Conservation (phyloP, 2,329 filamentous ascomycete species). For the Trichoderma harzianum region DNA sequence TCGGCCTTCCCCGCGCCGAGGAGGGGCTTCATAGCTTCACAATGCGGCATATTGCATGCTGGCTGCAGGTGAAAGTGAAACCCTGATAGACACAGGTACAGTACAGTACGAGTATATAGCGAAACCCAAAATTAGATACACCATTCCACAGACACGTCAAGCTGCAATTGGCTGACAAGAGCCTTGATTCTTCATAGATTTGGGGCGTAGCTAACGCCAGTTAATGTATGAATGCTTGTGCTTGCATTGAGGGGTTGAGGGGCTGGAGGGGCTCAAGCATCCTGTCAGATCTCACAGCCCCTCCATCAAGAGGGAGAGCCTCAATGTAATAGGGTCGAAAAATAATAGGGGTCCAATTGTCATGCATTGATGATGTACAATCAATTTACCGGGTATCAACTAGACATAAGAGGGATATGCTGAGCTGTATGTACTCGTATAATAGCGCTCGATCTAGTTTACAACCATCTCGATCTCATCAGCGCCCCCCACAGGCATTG, state of each 20-base stretch:
- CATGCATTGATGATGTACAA: not conserved
- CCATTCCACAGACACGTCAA: not conserved
- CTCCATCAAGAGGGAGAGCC: not conserved
- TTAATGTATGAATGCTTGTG: too few relatives aligned
- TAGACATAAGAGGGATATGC: not conserved
- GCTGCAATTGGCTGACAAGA: not conserved
- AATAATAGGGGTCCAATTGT: not conserved
- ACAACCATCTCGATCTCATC: not conserved
- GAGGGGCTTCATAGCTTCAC: not conserved
- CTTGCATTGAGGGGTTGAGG: not conserved
- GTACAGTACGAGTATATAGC: not conserved
- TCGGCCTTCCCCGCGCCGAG: not conserved
- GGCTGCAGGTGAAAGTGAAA: not conserved
- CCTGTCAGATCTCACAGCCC: not conserved
- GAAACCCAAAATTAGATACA: not conserved
- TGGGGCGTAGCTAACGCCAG: not conserved
- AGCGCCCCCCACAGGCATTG: not conserved
- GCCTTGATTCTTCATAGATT: not conserved
- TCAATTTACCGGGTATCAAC: not conserved
- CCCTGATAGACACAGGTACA: not conserved
- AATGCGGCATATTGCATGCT: not conserved
- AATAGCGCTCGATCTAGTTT: not conserved
- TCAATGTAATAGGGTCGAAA: not conserved
- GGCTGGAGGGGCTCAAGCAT: too few relatives aligned
- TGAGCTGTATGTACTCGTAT: not conserved